These are phyloP conservation scores for Artemisia tridentata DNA, from an alignment of 129 eudicot genomes.

Conservation along the genomic window DNA sequence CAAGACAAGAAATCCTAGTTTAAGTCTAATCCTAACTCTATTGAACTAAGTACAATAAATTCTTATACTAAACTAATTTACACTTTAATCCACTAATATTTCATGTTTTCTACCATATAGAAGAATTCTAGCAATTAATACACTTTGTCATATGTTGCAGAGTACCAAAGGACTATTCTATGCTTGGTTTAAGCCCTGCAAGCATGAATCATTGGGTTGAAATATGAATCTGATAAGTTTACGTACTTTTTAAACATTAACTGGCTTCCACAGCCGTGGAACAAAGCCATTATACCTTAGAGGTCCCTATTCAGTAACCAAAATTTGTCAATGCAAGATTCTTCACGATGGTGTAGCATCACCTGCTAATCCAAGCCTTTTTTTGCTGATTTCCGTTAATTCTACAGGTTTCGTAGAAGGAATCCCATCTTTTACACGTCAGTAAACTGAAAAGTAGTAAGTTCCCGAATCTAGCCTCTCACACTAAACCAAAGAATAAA, in stretches of 20 bases:
- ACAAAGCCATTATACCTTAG: not conserved
- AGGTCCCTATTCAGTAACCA: not conserved
- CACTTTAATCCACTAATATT: no score
- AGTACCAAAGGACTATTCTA: no score
- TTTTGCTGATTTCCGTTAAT: conserved; percentile 14
- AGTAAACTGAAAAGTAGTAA: conserved; percentile 8
- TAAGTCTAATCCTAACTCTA: no score
- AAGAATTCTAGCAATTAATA: no score
- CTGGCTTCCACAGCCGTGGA: not conserved
- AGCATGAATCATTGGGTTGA: no score
- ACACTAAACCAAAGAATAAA: conserved; percentile 35
- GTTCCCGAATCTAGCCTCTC: conserved; percentile 18
- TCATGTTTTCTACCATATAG: no score
- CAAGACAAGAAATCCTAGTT: no score
- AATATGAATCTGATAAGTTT: not conserved
- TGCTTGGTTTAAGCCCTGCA: no score
- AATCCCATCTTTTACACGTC: conserved; percentile 22
- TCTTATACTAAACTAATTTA: no score
- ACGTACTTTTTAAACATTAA: not conserved
- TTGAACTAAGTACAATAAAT: no score
- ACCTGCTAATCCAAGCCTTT: conserved; percentile 6
- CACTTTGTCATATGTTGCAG: no score
- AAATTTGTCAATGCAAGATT: conserved; percentile 17
- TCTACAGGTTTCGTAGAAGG: conserved; percentile 19
- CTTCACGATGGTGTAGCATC: conserved; percentile 5